These are phyloP conservation scores for Ceratopteris richardii DNA, from an alignment of 75 land plant species.

Conservation along the genomic window DNA sequence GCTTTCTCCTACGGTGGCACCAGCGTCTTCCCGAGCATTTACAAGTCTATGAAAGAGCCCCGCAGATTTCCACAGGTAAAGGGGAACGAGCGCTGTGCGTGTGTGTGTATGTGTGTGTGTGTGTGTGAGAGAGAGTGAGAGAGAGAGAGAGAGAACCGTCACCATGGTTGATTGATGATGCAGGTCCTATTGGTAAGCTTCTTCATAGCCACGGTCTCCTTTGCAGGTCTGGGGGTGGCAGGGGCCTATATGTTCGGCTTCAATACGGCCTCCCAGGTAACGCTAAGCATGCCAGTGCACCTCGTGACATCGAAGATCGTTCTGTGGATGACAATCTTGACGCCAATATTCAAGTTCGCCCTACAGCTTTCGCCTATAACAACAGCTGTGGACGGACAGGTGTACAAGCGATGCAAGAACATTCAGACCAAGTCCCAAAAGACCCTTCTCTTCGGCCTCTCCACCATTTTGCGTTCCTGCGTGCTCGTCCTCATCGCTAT, in stretches of 20 bases:
- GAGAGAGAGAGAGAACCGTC: too few relatives aligned
- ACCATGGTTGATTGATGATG: too few relatives aligned
- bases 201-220: constrained; percentile 33
- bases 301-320: constrained; percentile 51
- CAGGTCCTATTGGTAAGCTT: constrained; percentile 64
- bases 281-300: constrained; percentile 72
- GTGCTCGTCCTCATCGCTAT: constrained; percentile 30
- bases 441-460: constrained; percentile 9
- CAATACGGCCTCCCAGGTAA: constrained; percentile 51
- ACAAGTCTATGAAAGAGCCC: constrained; percentile 67
- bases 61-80: constrained; percentile 73
- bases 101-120: too few relatives aligned
- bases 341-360: constrained; percentile 79
- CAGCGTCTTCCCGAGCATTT: constrained; percentile 59
- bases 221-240: constrained; percentile 45
- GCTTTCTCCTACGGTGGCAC: constrained; percentile 63
- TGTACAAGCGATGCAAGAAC: constrained; percentile 21
- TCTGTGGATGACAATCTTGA: constrained; percentile 64
- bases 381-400: constrained; percentile 43
- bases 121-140: too few relatives aligned
- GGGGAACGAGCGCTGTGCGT: too few relatives aligned
- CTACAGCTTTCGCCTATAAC: constrained; percentile 62
- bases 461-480: constrained; percentile 21
- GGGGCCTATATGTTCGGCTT: constrained; percentile 71
- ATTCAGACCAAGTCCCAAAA: constrained; percentile 3